These are phyloP conservation scores for Fusarium chlamydosporum DNA, from an alignment of 2,329 filamentous ascomycete genomes.

Conservation along the genomic window DNA sequence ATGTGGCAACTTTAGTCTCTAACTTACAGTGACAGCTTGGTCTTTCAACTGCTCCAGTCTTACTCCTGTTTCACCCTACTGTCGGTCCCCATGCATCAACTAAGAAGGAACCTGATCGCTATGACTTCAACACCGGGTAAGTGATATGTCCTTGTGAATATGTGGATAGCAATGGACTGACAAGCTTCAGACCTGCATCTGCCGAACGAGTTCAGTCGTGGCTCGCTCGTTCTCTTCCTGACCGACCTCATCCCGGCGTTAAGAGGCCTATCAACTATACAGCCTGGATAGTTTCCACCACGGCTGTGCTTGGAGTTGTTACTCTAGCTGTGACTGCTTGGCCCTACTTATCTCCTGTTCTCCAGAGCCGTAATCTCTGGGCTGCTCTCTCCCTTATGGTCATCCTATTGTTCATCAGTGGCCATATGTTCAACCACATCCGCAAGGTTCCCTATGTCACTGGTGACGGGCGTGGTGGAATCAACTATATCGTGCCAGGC, in stretches of 20 bases:
- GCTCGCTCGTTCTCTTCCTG: conserved; percentile 83
- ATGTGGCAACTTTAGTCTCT: conserved; percentile 9
- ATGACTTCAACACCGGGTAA: conserved; percentile 87
- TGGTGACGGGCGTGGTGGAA: conserved; percentile 85
- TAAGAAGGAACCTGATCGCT: conserved; percentile 78
- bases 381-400: conserved; percentile 88
- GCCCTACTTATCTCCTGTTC: conserved; percentile 82
- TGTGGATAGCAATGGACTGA: background rate
- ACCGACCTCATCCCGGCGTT: conserved; percentile 81
- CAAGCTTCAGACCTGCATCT: conserved; percentile 70
- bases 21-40: conserved; percentile 72
- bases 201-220: conserved; percentile 86
- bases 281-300: conserved; percentile 76
- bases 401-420: conserved; percentile 93
- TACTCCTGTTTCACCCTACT: conserved; percentile 90
- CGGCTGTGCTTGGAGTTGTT: conserved; percentile 76
- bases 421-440: conserved; percentile 99
- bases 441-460: conserved; percentile 93
- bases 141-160: conserved; percentile 45
- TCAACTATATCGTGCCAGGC: conserved; percentile 90
- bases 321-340: conserved; percentile 79
- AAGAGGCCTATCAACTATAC: conserved; percentile 89
- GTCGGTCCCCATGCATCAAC: conserved; percentile 81
- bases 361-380: conserved; percentile 95
- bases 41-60: conserved; percentile 92